Base-by-base conservation (phyloP, 2,329 filamentous ascomycete species). In the Whalleya microplaca region DNA sequence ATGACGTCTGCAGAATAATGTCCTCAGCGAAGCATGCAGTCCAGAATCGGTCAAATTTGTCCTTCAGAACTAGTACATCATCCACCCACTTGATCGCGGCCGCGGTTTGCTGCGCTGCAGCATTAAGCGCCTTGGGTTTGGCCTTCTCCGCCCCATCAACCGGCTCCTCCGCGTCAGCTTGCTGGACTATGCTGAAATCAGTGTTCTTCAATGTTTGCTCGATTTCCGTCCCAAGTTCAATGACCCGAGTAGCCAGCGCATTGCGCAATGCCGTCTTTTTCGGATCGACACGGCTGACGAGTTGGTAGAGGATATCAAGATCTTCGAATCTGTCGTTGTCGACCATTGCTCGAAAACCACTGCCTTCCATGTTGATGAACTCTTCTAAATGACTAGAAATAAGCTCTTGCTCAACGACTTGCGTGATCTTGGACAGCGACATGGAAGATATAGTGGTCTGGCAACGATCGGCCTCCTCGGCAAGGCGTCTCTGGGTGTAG, bases 71-170 rank as follows among this genome's bases (percentile, higher is more conserved):
- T 46, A 99, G 78, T 2, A 98, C 90, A 66, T 96, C 92, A 66
- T 96, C 91, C 2, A 98, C 94, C 95, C 95, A 99, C 67, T 90
- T 91, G 66, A 98, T 89, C 0, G 95, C 95, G 1, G 92, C 90
- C 0, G 86, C 84, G 0, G 95, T 98, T 69, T 93, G 89, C 71
- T 92, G 89, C 23, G 91, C 93, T 7, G 87, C 78, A 1, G 84
- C 77, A 57, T 78, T 84, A 40, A 83, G 68, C 55, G 82, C 70
- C 64, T 86, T 84, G 20, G 73, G 65, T 51, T 80, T 81, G 0
- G 66, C 72, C 54, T 78, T 78, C 6, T 80, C 79, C 2, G 74
- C 81, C 7, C 82, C 81, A 12, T 83, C 78, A 2, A 79, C 78
- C 42, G 76, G 62, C 53, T 73, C 71, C 41, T 74, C 64, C 46